Evolutionary conservation across 257 asterid species (phyloP), one percentile per base, ranked within the genome.

Genomic region (Gynochthodes officinalis): DNA sequence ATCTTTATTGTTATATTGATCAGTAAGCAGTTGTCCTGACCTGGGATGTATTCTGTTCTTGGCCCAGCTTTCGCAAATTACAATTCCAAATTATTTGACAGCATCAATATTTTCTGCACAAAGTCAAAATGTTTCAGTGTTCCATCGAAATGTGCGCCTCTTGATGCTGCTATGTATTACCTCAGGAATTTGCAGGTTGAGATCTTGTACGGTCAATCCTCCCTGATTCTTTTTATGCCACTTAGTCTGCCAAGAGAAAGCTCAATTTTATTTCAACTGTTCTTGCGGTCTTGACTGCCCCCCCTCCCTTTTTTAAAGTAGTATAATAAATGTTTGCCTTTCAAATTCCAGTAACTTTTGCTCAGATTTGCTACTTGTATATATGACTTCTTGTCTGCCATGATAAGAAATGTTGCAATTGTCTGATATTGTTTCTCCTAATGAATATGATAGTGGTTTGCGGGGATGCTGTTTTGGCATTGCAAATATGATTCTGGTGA

Each of bases 401-500:
- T n/a, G 46, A 55, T 50, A 12, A 52, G 66, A 48, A 64, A 59
- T 54, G 42, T 35, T 55, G 27, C 50, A 5, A 6, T n/a, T 23
- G 23, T 42, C 28, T 86, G 66, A 78, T 79, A 81, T 80, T 77
- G 76, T 60, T 73, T 79, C 48, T 50, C 78, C 69, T 35, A 59
- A 76, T 79, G 72, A 73, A 81, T 79, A 76, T 82, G 72, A 59
- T 88, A 94, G 99, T 82, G 97, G 99, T 35, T 42, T 90, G 72
- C 90, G 99, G 27, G 92, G 97, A 82, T 84, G 89, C 86, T 79
- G 86, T 82, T 94, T 94, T 77, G 90, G 97, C 68, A 64, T 91
- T 74, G 99, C 98, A 75, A 94, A 94, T 81, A 91, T 91, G 99
- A 85, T 91, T 83, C 86, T 94, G 83, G 99, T 94, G 82, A 89